Percentiles rank a stretch among this genome's conserved stretches.
phyloP scores from a whole-genome alignment of 1,284 basidiomycete species.

The Mixia osmundae region DNA sequence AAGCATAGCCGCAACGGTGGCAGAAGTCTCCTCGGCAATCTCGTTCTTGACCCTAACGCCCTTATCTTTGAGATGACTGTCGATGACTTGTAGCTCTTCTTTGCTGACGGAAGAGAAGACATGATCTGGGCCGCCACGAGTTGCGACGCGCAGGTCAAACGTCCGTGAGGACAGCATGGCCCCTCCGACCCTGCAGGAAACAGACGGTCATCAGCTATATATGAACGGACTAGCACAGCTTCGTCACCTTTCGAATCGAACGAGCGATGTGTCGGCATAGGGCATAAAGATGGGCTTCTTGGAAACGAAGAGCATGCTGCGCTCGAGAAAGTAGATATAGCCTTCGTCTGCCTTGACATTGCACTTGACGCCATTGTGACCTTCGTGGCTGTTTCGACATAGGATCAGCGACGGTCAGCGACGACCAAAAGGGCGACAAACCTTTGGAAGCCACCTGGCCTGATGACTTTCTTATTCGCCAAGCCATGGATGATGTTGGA shows the following conservation, averaged over 20 bases:
- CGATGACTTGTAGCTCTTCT: conserved; percentile 75
- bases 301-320: conserved; percentile 92
- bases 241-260: conserved; percentile 68
- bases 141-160: conserved; percentile 79
- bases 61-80: conserved; percentile 65
- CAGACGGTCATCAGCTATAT: not conserved
- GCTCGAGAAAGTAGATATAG: conserved; percentile 92
- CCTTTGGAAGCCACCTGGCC: conserved; percentile 61
- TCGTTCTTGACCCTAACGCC: conserved; percentile 90
- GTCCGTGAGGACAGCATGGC: conserved; percentile 72
- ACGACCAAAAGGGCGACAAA: conserved; percentile 25
- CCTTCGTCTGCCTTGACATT: conserved; percentile 95
- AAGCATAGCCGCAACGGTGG: conserved; percentile 38
- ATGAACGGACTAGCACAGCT: conserved; percentile 8
- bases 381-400: conserved; percentile 28
- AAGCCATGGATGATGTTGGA: conserved; percentile 82
- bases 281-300: conserved; percentile 86
- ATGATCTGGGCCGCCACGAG: conserved; percentile 50
- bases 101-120: conserved; percentile 85
- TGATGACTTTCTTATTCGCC: conserved; percentile 71
- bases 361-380: conserved; percentile 48
- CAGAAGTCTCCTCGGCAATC: conserved; percentile 59
- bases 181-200: conserved; percentile 41
- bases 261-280: conserved; percentile 71
- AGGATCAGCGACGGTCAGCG: no score